phyloP scores from a whole-genome alignment of 805 yeast species.

The Cyberlindnera galapagoensis region DNA sequence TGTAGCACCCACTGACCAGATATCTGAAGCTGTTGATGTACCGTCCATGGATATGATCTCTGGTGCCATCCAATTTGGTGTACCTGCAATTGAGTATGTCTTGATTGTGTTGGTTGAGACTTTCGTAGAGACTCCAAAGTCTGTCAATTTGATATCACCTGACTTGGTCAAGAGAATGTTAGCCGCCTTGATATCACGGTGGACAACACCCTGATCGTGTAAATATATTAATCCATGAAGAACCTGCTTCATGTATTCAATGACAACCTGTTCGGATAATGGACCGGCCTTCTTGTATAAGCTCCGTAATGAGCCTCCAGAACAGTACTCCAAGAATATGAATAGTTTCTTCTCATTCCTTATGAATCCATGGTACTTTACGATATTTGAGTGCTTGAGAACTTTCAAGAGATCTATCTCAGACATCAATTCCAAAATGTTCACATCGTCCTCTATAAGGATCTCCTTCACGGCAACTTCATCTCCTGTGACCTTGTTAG shows the following conservation, averaged over 20 bases:
- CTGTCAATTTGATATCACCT: constrained; percentile 65
- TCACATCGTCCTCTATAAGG: constrained; percentile 64
- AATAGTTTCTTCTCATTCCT: constrained; percentile 61
- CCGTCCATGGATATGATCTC: constrained; percentile 84
- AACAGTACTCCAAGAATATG: constrained; percentile 71
- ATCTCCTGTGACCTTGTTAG: constrained; percentile 57
- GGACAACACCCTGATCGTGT: constrained; percentile 63
- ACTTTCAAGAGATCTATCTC: constrained; percentile 75
- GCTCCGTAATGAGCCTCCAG: constrained; percentile 57
- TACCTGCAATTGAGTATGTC: constrained; percentile 64
- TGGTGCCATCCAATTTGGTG: constrained; percentile 99
- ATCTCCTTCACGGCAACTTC: constrained; percentile 79
- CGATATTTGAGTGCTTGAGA: constrained; percentile 83
- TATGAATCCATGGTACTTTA: constrained; percentile 87
- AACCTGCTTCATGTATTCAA: constrained; percentile 62
- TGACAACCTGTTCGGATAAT: constrained; percentile 56
- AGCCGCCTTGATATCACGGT: constrained; percentile 73
- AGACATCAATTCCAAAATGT: constrained; percentile 43
- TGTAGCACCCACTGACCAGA: constrained; percentile 95
- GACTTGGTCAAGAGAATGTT: constrained; percentile 63
- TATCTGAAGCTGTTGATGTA: constrained; percentile 82
- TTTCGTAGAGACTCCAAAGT: constrained; percentile 72
- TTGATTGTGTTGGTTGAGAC: constrained; percentile 44
- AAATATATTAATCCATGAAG: constrained; percentile 57
- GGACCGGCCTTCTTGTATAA: constrained; percentile 26